Evolutionary conservation across 192 early-diverging fungal genomes (phyloP), one percentile per base, ranked within the genome.

Genomic region (Backusella mclennaniae): DNA sequence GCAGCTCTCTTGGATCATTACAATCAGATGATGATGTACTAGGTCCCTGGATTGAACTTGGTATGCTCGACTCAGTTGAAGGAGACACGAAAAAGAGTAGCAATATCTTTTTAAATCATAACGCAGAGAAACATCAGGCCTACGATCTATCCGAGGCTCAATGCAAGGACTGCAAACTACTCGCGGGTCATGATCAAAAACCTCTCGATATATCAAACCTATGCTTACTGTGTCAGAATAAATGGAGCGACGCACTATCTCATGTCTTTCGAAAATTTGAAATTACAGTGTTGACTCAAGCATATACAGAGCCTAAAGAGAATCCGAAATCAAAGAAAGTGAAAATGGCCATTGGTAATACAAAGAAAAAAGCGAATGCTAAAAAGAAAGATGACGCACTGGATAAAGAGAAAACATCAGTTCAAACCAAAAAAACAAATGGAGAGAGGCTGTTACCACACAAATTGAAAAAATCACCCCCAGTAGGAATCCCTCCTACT

Each of bases 11-110:
- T 69, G 68, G 23, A 38, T 70, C 75, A n/a, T 12, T 81, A 15
- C 76, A 75, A 42, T 77, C 76, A 31, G 80, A 81, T 15, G 76
- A 81, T 21, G 74, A 80, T 39, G 79, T 80, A 6, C 49, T 80
- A 4, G 79, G 79, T 15, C 79, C 79, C 26, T 80, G 79, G 79
- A 70, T 76, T 39, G 68, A 76, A 39, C 38, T 56, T 38, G 66
- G 68, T 21, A 19, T 75, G 41, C 19, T 75, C 12, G 42, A 36
- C 12, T 63, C 21, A 29, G 23, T 14, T 29, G 21, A 3, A 26
- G 23, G 9, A 63, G 56, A 63, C 7, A 63, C 9, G 66, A 39
- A 15, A 36, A 67, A 39, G 5, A 59, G 52, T 31, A n/a, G n/a
- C 12, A 8, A 9, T 1, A 4, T 7, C 9, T 14, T 23, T 29